These are phyloP conservation scores for Cornus controversa DNA, from an alignment of 148 eudicot species.

Conservation along the genomic window DNA sequence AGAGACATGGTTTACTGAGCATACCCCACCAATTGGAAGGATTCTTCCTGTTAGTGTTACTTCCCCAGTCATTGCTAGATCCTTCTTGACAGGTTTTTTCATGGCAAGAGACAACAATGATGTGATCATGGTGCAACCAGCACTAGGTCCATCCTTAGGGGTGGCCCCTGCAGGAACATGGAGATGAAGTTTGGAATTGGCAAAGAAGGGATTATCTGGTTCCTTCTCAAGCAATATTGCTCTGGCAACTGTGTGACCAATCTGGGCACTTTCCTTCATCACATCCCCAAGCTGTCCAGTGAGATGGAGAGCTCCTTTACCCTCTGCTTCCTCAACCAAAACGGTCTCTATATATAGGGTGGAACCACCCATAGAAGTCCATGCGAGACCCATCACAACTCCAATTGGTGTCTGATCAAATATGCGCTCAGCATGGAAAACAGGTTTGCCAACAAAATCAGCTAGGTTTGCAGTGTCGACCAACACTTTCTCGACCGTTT, in stretches of 20 bases:
- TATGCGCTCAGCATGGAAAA: conserved; percentile 96
- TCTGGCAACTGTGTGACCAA: conserved; percentile 87
- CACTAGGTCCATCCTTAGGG: conserved; percentile 99
- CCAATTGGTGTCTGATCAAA: conserved; percentile 86
- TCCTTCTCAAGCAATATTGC: conserved; percentile 64
- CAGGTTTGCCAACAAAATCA: conserved; percentile 95
- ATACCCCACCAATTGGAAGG: conserved; percentile 99
- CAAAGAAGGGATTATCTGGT: conserved; percentile 59
- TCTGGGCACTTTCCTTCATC: conserved; percentile 99
- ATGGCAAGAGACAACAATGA: conserved; percentile 83
- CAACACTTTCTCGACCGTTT: conserved; percentile 52
- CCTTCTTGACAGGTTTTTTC: conserved; percentile 81
- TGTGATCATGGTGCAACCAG: conserved; percentile 99
- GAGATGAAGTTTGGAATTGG: conserved; percentile 82
- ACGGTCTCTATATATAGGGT: conserved; percentile 91
- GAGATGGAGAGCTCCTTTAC: conserved; percentile 78
- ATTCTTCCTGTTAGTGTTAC: conserved; percentile 90
- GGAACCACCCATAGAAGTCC: conserved; percentile 99
- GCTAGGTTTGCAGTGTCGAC: conserved; percentile 69
- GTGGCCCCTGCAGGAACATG: conserved; percentile 99
- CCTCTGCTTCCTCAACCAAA: conserved; percentile 77
- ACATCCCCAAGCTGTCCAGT: conserved; percentile 99
- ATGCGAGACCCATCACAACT: conserved; percentile 99
- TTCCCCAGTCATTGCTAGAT: conserved; percentile 98
- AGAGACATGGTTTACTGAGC: conserved; percentile 21